phyloP scores from a whole-genome alignment of 805 yeast genomes.

The Wickerhamomyces chaumierensis region DNA sequence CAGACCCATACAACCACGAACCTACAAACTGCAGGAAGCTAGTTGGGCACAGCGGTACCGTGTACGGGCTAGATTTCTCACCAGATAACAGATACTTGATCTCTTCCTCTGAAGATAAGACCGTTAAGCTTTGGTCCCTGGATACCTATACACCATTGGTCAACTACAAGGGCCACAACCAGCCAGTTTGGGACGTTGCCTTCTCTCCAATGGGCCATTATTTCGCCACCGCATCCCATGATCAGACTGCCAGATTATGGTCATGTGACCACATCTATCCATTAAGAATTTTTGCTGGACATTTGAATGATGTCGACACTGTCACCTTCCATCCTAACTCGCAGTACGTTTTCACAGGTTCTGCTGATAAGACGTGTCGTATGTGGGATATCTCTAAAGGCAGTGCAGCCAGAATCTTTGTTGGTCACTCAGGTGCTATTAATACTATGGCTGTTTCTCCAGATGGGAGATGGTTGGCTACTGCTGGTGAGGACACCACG shows the following conservation, averaged over 20 bases:
- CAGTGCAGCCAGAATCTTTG: conserved; percentile 78
- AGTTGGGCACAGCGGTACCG: conserved; percentile 91
- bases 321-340: conserved; percentile 96
- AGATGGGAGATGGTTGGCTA: conserved; percentile 93
- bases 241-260: conserved; percentile 96
- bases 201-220: conserved; percentile 94
- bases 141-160: conserved; percentile 86
- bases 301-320: conserved; percentile 89
- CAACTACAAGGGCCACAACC: conserved; percentile 91
- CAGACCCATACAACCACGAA: conserved; percentile 32
- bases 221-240: conserved; percentile 96
- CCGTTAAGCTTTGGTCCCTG: conserved; percentile 87
- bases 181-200: conserved; percentile 95
- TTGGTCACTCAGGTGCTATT: conserved; percentile 88
- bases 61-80: conserved; percentile 79
- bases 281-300: conserved; percentile 92
- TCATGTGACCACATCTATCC: conserved; percentile 97
- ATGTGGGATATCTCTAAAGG: conserved; percentile 97
- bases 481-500: conserved; percentile 87
- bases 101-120: conserved; percentile 83
- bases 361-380: conserved; percentile 88
- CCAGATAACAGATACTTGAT: conserved; percentile 80
- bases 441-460: conserved; percentile 84
- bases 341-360: conserved; percentile 88
- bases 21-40: conserved; percentile 34